Conservation (phyloP, 495 filamentous ascomycete species). For the Hypoxylon cercidicola region DNA sequence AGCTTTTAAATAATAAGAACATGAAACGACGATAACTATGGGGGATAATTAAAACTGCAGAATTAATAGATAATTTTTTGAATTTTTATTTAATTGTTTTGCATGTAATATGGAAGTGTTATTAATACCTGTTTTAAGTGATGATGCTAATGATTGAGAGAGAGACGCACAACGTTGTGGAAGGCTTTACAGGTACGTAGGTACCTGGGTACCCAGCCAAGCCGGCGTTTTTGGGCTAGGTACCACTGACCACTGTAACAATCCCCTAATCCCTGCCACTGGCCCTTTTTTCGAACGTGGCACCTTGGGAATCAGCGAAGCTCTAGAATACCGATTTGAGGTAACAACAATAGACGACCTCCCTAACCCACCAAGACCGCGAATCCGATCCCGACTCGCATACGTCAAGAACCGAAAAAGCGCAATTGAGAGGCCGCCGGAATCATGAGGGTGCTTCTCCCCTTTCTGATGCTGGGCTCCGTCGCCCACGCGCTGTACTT, state of each 20-base stretch:
- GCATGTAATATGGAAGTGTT: too few species aligned
- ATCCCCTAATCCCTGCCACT: constrained; percentile 37
- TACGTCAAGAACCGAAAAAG: background rate
- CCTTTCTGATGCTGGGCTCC: constrained; percentile 60
- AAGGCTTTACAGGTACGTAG: too few species aligned
- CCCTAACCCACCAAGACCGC: background rate
- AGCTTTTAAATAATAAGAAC: too few species aligned
- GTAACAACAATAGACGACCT: background rate
- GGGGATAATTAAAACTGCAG: too few species aligned
- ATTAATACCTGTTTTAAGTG: too few species aligned
- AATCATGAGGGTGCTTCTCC: constrained; percentile 60
- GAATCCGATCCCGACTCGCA: constrained; percentile 6
- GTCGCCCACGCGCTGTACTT: constrained; percentile 87
- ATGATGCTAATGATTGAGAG: too few species aligned
- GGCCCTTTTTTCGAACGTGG: constrained; percentile 58
- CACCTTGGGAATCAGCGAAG: constrained; percentile 49
- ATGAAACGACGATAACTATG: too few species aligned
- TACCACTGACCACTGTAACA: constrained; percentile 36
- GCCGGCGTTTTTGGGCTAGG: too few species aligned
- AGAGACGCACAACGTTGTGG: too few species aligned
- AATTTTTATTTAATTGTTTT: too few species aligned
- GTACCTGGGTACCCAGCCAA: too few species aligned
- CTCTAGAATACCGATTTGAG: constrained; percentile 14
- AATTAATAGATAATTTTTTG: too few species aligned
- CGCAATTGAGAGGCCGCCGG: constrained; percentile 15